Conservation (phyloP, 2,329 filamentous ascomycete genomes). For the Sporothrix globosa region DNA sequence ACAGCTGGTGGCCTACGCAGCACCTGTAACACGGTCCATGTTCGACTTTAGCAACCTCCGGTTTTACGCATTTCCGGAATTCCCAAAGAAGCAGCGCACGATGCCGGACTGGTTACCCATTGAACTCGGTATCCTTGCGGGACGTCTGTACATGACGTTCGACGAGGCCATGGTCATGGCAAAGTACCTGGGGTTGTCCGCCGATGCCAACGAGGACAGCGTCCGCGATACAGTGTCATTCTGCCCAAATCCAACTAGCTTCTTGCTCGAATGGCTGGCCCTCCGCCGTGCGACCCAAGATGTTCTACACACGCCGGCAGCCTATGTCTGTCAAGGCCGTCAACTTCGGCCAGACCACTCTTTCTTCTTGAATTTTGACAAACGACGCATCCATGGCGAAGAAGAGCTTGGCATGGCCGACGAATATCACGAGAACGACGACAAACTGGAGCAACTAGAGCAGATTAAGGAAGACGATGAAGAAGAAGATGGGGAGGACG, state of each 20-base stretch:
- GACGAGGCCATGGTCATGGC: conserved; percentile 49
- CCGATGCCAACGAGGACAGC: conserved; percentile 26
- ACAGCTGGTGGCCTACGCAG: conserved; percentile 56
- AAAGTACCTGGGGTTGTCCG: conserved; percentile 42
- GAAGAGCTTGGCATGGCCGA: not conserved
- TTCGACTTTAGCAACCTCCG: conserved; percentile 58
- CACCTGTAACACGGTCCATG: conserved; percentile 65
- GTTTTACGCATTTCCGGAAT: conserved; percentile 56
- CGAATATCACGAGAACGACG: not conserved
- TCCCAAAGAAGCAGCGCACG: conserved; percentile 44
- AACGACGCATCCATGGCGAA: not conserved
- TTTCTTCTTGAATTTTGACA: conserved; percentile 51
- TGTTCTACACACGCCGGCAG: conserved; percentile 62
- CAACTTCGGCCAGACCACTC: conserved; percentile 51
- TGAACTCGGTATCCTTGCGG: conserved; percentile 64
- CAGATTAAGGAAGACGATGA: no score
- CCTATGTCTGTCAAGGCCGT: conserved; percentile 58
- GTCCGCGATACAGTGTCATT: conserved; percentile 21
- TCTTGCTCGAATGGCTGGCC: conserved; percentile 61
- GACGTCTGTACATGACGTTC: conserved; percentile 62
- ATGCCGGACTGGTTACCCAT: conserved; percentile 58
- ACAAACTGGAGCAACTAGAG: no score
- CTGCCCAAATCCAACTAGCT: conserved; percentile 47
- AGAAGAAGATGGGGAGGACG: not conserved
- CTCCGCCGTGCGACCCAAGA: conserved; percentile 60